Conservation (phyloP, 75 land plant genomes). For the Sequoia sempervirens region DNA sequence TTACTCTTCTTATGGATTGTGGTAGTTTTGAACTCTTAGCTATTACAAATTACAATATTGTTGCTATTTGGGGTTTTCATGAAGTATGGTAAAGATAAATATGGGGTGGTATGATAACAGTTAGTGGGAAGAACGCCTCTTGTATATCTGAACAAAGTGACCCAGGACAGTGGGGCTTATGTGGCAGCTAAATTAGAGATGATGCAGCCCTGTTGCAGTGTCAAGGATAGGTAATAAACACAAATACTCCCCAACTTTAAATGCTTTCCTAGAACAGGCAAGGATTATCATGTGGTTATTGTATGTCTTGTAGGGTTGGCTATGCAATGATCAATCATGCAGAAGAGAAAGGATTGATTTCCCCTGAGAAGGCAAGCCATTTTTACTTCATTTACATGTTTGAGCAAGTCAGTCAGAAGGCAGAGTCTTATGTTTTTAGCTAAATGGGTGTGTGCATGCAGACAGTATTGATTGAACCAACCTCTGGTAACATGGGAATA, state of each 20-base stretch:
- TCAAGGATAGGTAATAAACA: slow-evolving; percentile 76
- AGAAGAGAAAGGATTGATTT: slow-evolving; percentile 51
- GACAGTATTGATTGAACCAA: slow-evolving; percentile 82
- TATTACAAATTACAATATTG: background rate
- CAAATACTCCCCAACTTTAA: background rate
- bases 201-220: slow-evolving; percentile 77
- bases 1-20: too few species aligned
- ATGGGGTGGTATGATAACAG: slow-evolving; percentile 20
- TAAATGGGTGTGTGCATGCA: background rate
- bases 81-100: background rate
- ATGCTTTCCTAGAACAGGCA: background rate
- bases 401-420: background rate
- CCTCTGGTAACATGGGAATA: slow-evolving; percentile 88
- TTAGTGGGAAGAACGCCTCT: slow-evolving; percentile 70
- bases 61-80: background rate
- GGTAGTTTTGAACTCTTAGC: background rate
- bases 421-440: background rate
- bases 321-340: slow-evolving; percentile 55
- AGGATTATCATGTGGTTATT: background rate
- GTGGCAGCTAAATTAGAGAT: slow-evolving; percentile 85
- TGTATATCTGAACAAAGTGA: slow-evolving; percentile 72
- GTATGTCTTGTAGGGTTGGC: background rate
- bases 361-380: slow-evolving; percentile 51
- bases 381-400: background rate
- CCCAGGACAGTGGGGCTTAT: slow-evolving; percentile 65